Conservation (phyloP, 2,329 filamentous ascomycete species). For the Hypoxylon sp. region DNA sequence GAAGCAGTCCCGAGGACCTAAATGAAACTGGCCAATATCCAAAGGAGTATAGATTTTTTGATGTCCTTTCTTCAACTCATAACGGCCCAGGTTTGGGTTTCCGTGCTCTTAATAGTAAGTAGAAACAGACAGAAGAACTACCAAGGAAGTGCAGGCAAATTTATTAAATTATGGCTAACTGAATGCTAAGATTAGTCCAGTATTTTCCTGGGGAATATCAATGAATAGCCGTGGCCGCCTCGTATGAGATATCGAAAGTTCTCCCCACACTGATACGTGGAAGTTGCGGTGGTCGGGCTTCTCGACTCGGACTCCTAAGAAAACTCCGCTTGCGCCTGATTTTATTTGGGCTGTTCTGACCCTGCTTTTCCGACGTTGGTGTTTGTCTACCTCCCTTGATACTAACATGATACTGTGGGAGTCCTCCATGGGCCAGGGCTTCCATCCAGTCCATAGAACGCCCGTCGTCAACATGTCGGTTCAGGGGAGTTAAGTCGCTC, state of each 20-base stretch:
- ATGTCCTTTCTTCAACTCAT: background rate
- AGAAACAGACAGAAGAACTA: background rate
- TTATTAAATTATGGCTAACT: background rate
- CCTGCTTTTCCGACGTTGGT: background rate
- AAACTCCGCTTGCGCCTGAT: background rate
- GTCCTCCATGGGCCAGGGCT: background rate
- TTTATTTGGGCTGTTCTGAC: background rate
- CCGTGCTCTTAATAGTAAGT: background rate
- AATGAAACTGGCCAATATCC: background rate
- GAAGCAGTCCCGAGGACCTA: background rate
- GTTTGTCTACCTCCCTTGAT: background rate
- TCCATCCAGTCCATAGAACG: background rate
- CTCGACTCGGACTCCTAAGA: background rate
- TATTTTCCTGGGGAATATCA: background rate
- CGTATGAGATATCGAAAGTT: slow-evolving; percentile 22
- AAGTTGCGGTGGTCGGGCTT: background rate
- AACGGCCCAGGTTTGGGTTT: background rate
- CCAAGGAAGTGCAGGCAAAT: background rate
- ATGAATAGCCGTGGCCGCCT: background rate
- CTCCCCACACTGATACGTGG: slow-evolving; percentile 14
- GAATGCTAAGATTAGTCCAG: background rate
- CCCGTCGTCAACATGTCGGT: background rate
- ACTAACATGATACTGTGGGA: slow-evolving; percentile 6
- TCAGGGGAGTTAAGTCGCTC: background rate
- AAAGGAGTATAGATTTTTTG: background rate